Base-by-base conservation (phyloP, 2,329 filamentous ascomycete species). In the Microsporum canis region DNA sequence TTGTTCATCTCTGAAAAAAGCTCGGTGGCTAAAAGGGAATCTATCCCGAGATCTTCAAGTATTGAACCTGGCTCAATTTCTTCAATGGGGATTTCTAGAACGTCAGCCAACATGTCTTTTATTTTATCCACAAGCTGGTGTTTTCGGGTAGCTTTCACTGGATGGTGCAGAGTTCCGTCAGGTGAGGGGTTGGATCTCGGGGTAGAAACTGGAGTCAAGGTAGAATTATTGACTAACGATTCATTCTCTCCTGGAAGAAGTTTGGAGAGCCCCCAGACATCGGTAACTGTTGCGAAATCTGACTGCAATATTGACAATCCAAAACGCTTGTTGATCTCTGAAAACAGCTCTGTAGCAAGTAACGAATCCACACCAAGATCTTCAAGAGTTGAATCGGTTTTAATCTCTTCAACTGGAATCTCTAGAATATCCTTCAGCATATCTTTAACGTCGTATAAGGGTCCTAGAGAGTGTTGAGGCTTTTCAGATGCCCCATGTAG, bases 1-100 rank as follows among this genome's bases (percentile, higher is more conserved):
- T 43, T 43, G 39, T 43, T 43, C 5, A 58, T 14, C 29, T 58
- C 39, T 7, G 57, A 58, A 43, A 58, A 58, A 14, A 58, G 57
- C 36, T 58, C 57, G 23, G 57, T 58, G n/a, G 57, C 57, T 12
- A 34, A 8, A 12, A 53, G n/a, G 14, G 47, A 53, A 31, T 53
- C 47, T 23, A 53, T 8, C n/a, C 47, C 47, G 29, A 53, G 47
- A 34, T 53, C 47, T 29, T 29, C 47, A 27, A 53, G 47, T 4
- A 53, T 14, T 34, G 47, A 31, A 53, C 29, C 29, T 31, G 23
- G 3, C 10, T 8, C 2, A 53, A 53, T 53, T 34, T 53, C 47
- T 14, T 43, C n/a, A 17, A 17, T 17, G 4, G 39, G 39, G 12
- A 57, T 57, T 17, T 57, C 53, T 36, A 57, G 10, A 33, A 57